Percentiles rank a stretch among this genome's conserved stretches.
These are phyloP conservation scores for Leishmania amazonensis DNA, from an alignment of 208 protist species.

Conservation along the genomic window DNA sequence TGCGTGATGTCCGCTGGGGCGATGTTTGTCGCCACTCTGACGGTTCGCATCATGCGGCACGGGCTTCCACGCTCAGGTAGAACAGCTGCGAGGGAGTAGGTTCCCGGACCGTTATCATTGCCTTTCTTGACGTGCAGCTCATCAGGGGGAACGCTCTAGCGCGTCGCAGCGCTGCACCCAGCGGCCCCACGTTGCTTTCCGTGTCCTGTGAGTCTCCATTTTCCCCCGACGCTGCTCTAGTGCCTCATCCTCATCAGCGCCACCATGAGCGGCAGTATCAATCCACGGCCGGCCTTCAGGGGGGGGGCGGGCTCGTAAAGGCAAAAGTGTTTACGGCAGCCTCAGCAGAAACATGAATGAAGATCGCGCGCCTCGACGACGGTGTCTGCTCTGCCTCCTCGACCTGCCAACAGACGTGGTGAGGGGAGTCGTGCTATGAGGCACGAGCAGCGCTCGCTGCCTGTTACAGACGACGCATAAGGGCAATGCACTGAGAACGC, in stretches of 20 bases:
- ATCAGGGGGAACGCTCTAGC: not conserved
- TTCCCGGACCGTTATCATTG: not conserved
- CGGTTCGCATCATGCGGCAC: not conserved
- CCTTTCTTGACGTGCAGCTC: not conserved
- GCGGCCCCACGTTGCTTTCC: not conserved
- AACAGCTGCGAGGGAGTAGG: not conserved
- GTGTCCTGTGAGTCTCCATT: not conserved
- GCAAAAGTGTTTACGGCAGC: not conserved
- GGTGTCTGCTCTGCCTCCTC: not conserved
- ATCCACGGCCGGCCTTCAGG: not conserved
- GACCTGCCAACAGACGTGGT: not conserved
- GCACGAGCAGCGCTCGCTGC: not conserved
- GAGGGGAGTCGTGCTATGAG: not conserved
- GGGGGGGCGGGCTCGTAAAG: not conserved
- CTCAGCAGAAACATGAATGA: not conserved
- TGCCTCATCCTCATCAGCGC: not conserved
- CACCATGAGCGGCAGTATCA: not conserved
- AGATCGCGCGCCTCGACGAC: not conserved
- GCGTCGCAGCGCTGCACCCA: not conserved
- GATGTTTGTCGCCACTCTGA: not conserved
- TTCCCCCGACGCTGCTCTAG: not conserved
- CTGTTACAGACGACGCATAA: not conserved
- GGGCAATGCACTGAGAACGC: not conserved
- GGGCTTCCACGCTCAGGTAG: not conserved
- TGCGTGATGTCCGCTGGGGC: not conserved